Evolutionary conservation across 352 stramenopile genomes (phyloP), one percentile per base, ranked within the genome.

Genomic region (Pythium insidiosum): DNA sequence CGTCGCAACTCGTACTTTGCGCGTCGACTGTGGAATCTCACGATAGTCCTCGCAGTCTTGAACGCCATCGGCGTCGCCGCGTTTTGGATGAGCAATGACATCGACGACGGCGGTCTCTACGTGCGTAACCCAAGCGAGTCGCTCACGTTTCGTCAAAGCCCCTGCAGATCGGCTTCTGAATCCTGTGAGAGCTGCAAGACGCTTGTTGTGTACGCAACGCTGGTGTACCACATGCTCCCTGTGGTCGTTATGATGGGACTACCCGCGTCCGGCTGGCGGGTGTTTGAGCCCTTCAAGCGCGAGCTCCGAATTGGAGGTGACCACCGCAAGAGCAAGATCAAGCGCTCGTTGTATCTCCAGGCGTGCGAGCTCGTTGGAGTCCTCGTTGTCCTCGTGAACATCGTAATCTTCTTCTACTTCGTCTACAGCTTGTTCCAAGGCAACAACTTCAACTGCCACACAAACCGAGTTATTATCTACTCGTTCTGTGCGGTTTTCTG

Each of bases 1-100:
- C 66, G 66, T 4, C 47, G 47, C 28, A 92, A 92, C 53, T 88
- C 80, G 64, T 92, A 87, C 55, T 92, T 92, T 59, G 78, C 70
- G 16, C 65, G 76, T 51, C 63, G 73, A 0, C 56, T 92, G 38
- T 64, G 66, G 20, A 49, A 71, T 47, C 63, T 58, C 29, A 72
- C 68, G 45, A 29, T 86, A 7, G 45, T 68, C 15, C 44, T 92
- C 19, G 34, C 64, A 6, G 23, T 48, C 4, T 25, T 90, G 23
- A 60, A 71, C 5, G 40, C 71, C 9, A 26, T 43, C 16, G 76
- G 73, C 19, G 68, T 89, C 34, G 34, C 65, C 6, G 23, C 26
- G 7, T 88, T 71, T 48, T 92, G 68, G 68, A 23, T 46, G 0
- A 49, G 53, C 33, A 53, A 62, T 10, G 13, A 43, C 12, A 51